Evolutionary conservation across 352 stramenopile species (phyloP).

Genomic region (Phytopythium kandeliae): DNA sequence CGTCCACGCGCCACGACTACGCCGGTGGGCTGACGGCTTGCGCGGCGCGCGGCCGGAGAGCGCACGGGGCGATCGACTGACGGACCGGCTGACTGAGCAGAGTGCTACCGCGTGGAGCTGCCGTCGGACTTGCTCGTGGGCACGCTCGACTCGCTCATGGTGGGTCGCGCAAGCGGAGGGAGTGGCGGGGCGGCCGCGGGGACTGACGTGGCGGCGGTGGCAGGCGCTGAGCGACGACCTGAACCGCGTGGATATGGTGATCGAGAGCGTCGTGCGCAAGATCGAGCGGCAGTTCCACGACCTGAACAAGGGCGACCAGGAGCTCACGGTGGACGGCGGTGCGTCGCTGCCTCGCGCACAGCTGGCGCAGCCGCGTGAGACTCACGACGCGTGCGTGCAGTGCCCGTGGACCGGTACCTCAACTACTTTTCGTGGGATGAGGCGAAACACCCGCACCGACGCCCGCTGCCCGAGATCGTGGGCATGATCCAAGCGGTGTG

Average conservation of each 20-base stretch:
- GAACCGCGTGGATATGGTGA: slow-evolving; percentile 92
- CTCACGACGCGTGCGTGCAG: slow-evolving; percentile 13
- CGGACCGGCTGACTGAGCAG: slow-evolving; percentile 8
- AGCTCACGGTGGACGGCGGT: slow-evolving; percentile 83
- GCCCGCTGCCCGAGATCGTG: slow-evolving; percentile 95
- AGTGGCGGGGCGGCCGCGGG: no score
- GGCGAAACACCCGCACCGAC: slow-evolving; percentile 95
- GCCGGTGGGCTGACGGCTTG: slow-evolving; percentile 26
- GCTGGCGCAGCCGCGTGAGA: no score
- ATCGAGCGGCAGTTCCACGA: slow-evolving; percentile 96
- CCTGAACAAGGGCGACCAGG: slow-evolving; percentile 85
- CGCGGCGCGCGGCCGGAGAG: no score
- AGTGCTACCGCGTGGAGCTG: slow-evolving; percentile 86
- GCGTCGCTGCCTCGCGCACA: no score
- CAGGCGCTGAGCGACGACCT: slow-evolving; percentile 91
- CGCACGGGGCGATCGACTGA: no score
- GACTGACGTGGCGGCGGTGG: not conserved
- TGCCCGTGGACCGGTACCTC: slow-evolving; percentile 93
- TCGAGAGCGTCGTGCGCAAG: slow-evolving; percentile 96
- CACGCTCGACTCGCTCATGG: slow-evolving; percentile 97
- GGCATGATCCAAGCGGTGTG: slow-evolving; percentile 89
- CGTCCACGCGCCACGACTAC: slow-evolving; percentile 77
- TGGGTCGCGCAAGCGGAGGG: slow-evolving; percentile 8
- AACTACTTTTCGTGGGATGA: slow-evolving; percentile 98
- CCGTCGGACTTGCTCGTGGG: slow-evolving; percentile 94